A percentile compares a stretch with the other conserved stretches of the same genome.
These are phyloP conservation scores for Endocalyx cinctus DNA, from an alignment of 2,329 filamentous ascomycete genomes.

Conservation along the genomic window DNA sequence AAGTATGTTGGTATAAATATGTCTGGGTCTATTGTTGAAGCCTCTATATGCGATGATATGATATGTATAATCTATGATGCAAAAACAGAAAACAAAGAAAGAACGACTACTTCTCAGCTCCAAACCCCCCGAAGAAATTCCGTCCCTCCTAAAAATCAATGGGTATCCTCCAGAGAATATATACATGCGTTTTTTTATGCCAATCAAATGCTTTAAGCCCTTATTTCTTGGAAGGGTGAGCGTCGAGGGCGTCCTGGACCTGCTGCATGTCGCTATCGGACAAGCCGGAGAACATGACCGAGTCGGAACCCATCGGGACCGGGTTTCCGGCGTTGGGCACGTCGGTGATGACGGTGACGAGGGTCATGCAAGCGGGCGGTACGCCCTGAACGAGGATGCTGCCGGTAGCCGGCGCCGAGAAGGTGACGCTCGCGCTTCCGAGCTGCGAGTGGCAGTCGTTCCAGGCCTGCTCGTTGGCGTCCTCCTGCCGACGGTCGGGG, in stretches of 20 bases:
- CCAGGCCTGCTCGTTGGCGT: slow-evolving; percentile 8
- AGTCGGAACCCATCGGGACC: slow-evolving; percentile 6
- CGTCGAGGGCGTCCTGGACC: slow-evolving; percentile 3
- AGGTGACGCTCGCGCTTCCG: slow-evolving; percentile 3
- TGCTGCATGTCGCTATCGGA: slow-evolving; percentile 1
- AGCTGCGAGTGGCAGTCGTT: slow-evolving; percentile 8
- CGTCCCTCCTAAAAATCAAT: too few species aligned
- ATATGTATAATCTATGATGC: too few species aligned
- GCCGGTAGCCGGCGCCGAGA: slow-evolving; percentile 3
- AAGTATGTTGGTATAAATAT: too few species aligned
- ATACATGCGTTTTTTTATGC: too few species aligned
- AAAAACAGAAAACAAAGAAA: too few species aligned
- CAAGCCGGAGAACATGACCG: slow-evolving; percentile 7
- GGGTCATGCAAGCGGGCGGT: slow-evolving; percentile 7
- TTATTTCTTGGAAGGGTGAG: slow-evolving; percentile 1
- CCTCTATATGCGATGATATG: too few species aligned
- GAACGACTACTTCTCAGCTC: too few species aligned
- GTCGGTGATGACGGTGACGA: slow-evolving; percentile 7
- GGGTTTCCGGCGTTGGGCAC: slow-evolving; percentile 7
- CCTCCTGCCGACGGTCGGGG: slow-evolving; percentile 1
- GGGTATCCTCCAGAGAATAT: too few species aligned
- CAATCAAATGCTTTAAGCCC: too few species aligned
- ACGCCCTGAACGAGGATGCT: slow-evolving; percentile 6
- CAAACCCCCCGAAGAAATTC: too few species aligned
- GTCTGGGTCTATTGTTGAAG: too few species aligned